Evolutionary conservation across 2,329 filamentous ascomycete species (phyloP).

Genomic region (Ophiostoma novo-ulmi): DNA sequence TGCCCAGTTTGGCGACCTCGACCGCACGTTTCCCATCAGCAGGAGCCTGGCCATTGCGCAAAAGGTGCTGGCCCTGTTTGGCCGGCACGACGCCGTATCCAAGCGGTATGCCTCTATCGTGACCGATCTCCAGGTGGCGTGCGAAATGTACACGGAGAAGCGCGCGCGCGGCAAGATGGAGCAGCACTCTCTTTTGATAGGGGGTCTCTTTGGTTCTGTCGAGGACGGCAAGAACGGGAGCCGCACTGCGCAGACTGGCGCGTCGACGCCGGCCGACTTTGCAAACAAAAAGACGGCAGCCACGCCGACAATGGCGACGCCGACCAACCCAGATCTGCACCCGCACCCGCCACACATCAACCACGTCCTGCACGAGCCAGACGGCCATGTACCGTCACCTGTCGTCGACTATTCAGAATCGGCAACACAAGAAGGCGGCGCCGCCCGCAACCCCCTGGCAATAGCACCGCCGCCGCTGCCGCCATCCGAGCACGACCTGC

Average conservation of each 20-base stretch:
- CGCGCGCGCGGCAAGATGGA: slow-evolving; percentile 30
- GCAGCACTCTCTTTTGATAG: slow-evolving; percentile 28
- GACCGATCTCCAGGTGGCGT: slow-evolving; percentile 29
- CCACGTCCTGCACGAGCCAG: slow-evolving; percentile 9
- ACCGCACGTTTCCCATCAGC: slow-evolving; percentile 34
- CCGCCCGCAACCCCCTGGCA: not conserved
- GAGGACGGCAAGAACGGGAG: slow-evolving; percentile 21
- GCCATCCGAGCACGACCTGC: not conserved
- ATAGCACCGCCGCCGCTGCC: not conserved
- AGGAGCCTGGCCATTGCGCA: slow-evolving; percentile 30
- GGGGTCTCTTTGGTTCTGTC: slow-evolving; percentile 30
- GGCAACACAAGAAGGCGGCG: not conserved
- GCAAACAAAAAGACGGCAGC: not conserved
- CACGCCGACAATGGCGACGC: not conserved
- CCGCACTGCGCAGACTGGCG: not conserved
- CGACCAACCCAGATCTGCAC: not conserved
- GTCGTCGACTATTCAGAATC: not conserved
- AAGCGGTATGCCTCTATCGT: slow-evolving; percentile 29
- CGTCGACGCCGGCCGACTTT: not conserved
- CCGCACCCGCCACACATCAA: slow-evolving; percentile 12
- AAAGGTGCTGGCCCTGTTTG: slow-evolving; percentile 30
- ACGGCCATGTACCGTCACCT: not conserved
- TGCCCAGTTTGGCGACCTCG: slow-evolving; percentile 43
- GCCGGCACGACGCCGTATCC: slow-evolving; percentile 29
- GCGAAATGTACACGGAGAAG: slow-evolving; percentile 28